A percentile compares a stretch with the other conserved stretches of the same genome.
Evolutionary conservation across 108 stramenopile genomes (phyloP).

Genomic region (Nitzschia sp.): DNA sequence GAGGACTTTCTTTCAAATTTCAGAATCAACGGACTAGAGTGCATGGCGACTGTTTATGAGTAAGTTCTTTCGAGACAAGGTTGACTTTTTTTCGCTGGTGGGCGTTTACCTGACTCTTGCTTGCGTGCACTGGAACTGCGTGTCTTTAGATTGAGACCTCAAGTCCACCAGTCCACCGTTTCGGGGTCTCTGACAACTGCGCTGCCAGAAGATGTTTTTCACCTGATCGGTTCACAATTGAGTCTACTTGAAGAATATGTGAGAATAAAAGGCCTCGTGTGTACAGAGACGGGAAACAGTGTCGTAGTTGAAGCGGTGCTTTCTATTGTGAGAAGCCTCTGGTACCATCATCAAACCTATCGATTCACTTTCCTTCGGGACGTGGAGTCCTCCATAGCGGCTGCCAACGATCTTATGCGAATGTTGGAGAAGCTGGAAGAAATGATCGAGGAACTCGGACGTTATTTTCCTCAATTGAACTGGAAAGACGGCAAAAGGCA

Average conservation of each 20-base stretch:
- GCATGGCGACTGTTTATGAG: slow-evolving; percentile 30
- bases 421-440: slow-evolving; percentile 74
- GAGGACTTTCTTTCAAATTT: slow-evolving; percentile 28
- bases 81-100: background rate
- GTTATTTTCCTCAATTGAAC: slow-evolving; percentile 21
- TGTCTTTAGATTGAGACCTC: slow-evolving; percentile 9
- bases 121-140: background rate
- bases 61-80: slow-evolving; percentile 9
- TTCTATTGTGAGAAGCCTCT: slow-evolving; percentile 51
- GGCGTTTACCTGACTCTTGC: background rate
- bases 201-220: slow-evolving; percentile 80
- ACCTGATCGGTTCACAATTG: slow-evolving; percentile 64
- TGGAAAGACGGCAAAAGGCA: slow-evolving; percentile 14
- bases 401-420: slow-evolving; percentile 72
- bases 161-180: slow-evolving; percentile 4
- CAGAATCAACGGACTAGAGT: slow-evolving; percentile 26
- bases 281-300: slow-evolving; percentile 36
- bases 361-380: slow-evolving; percentile 59
- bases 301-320: slow-evolving; percentile 59
- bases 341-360: slow-evolving; percentile 57
- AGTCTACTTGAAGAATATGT: slow-evolving; percentile 69
- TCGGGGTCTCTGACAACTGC: slow-evolving; percentile 49
- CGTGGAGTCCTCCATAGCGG: slow-evolving; percentile 68
- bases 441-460: slow-evolving; percentile 37
- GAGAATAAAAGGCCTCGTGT: slow-evolving; percentile 23